phyloP scores from a whole-genome alignment of 2,329 filamentous ascomycete species.

The Biscogniauxia sp. region DNA sequence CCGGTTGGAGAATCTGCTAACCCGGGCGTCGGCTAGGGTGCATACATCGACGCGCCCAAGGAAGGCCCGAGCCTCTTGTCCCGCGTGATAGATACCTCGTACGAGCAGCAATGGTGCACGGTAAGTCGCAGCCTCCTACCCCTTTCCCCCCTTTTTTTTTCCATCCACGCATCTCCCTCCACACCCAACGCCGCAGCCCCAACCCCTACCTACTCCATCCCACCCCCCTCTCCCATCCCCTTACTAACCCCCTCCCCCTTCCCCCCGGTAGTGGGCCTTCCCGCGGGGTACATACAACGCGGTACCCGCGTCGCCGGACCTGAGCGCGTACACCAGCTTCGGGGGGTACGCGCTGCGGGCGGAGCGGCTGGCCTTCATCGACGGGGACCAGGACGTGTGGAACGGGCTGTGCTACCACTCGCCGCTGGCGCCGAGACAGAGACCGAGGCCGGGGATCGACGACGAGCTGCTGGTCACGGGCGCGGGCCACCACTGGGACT shows the following conservation, averaged over 20 bases:
- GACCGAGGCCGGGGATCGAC: conserved; percentile 31
- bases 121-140: conserved; percentile 5
- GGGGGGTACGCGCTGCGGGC: conserved; percentile 46
- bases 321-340: conserved; percentile 43
- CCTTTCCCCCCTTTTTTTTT: too few relatives aligned
- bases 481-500: conserved; percentile 53
- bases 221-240: not conserved
- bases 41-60: conserved; percentile 46
- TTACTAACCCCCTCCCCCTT: not conserved
- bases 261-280: conserved; percentile 47
- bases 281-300: conserved; percentile 43
- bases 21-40: conserved; percentile 30
- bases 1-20: not conserved
- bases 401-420: conserved; percentile 51
- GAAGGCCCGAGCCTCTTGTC: conserved; percentile 46
- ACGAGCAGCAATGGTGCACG: conserved; percentile 54
- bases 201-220: too few relatives aligned
- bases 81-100: conserved; percentile 44
- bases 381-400: conserved; percentile 53
- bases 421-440: conserved; percentile 34
- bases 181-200: not conserved
- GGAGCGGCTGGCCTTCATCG: conserved; percentile 48
- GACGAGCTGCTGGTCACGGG: conserved; percentile 49
- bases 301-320: conserved; percentile 42
- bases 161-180: too few relatives aligned